Percentiles rank a stretch among this genome's conserved stretches.
Evolutionary conservation across 192 early-diverging fungal genomes (phyloP).

Genomic region (Coemansia sp.): DNA sequence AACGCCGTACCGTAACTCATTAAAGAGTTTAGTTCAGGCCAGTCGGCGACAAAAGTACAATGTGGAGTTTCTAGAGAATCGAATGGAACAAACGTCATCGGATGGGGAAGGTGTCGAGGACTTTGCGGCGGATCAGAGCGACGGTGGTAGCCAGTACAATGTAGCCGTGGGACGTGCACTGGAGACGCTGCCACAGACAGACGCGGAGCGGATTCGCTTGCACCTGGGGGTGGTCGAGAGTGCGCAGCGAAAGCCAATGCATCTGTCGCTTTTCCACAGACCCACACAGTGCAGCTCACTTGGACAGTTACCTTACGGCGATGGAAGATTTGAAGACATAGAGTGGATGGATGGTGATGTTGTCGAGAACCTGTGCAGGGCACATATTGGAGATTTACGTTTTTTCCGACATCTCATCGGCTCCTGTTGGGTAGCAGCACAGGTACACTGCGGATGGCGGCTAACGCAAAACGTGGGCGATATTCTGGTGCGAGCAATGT

Average conservation of each 20-base stretch:
- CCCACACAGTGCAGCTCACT: neutral
- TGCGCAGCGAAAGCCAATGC: neutral
- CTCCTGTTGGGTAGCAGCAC: slow-evolving; percentile 15
- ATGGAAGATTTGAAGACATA: neutral
- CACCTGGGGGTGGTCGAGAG: slow-evolving; percentile 8
- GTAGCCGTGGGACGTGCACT: slow-evolving; percentile 2
- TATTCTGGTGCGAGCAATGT: slow-evolving; percentile 13
- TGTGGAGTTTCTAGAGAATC: slow-evolving; percentile 29
- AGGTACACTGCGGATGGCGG: slow-evolving; percentile 21
- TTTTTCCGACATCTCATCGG: slow-evolving; percentile 15
- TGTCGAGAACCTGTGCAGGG: slow-evolving; percentile 15
- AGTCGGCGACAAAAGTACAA: slow-evolving; percentile 24
- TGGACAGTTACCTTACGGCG: neutral
- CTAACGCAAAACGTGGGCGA: slow-evolving; percentile 30
- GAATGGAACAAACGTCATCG: slow-evolving; percentile 2
- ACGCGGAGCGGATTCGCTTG: slow-evolving; percentile 5
- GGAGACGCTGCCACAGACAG: slow-evolving; percentile 4
- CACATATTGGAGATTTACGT: neutral
- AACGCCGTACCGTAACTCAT: slow-evolving; percentile 29
- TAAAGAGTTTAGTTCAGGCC: slow-evolving; percentile 39
- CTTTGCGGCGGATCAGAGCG: neutral
- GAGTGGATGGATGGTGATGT: slow-evolving; percentile 8
- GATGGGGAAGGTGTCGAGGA: slow-evolving; percentile 13
- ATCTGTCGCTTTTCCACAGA: slow-evolving; percentile 12
- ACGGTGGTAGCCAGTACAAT: neutral